Conservation (phyloP, 352 stramenopile genomes). For the Phytophthora cajani region DNA sequence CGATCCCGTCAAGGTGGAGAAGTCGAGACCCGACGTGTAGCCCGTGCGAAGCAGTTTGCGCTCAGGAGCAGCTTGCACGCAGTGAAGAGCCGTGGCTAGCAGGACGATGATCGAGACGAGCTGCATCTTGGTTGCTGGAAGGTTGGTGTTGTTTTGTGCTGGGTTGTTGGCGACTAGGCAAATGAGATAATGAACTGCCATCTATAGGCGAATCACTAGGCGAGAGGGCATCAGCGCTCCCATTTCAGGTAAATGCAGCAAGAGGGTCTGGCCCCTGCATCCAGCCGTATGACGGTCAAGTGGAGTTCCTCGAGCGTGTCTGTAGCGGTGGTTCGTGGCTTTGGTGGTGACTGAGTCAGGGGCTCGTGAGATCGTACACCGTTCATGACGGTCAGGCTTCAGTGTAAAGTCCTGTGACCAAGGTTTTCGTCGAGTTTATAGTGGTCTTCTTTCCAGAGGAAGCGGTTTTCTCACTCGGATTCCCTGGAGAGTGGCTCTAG, state of each 20-base stretch:
- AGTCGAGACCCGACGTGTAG: neutral
- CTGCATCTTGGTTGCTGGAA: neutral
- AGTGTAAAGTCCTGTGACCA: neutral
- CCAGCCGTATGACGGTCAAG: neutral
- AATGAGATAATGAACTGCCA: slow-evolving; percentile 1
- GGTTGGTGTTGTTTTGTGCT: neutral
- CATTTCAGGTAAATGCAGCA: neutral
- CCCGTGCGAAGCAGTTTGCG: neutral
- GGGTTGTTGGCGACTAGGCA: slow-evolving; percentile 1
- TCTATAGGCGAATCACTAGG: neutral
- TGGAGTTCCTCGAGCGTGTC: neutral
- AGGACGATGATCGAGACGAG: neutral
- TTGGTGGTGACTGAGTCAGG: neutral
- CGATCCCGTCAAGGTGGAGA: neutral
- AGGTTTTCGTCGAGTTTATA: neutral
- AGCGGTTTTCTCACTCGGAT: neutral
- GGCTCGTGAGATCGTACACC: neutral
- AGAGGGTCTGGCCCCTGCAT: neutral
- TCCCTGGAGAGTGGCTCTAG: neutral
- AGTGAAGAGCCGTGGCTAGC: neutral
- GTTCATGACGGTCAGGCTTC: neutral
- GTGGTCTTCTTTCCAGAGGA: neutral
- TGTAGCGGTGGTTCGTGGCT: neutral
- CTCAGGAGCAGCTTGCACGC: neutral
- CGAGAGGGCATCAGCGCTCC: too few relatives aligned